Evolutionary conservation across 139 green algal species (phyloP), one percentile per base, ranked within the genome.

Genomic region (Ulvella scutata): DNA sequence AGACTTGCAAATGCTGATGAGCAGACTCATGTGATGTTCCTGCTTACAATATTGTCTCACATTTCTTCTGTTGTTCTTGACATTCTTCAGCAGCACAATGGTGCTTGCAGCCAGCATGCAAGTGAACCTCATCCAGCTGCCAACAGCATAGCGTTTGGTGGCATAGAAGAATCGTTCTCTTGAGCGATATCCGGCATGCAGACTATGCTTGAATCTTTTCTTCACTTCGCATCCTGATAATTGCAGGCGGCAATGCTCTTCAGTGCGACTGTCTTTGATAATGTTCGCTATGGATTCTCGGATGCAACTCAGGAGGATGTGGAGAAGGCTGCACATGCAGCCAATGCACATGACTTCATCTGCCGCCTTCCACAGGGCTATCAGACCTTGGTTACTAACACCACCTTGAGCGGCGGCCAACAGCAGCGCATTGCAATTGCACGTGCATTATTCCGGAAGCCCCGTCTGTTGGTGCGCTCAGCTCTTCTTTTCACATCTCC

Each of bases 341-440:
- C 91, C 38, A 96, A 96, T 72, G 92, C 92, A 0, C 88, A 96
- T 77, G 85, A 90, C 59, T 97, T 97, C 84, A 96, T 96, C 79
- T 75, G 39, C 10, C 38, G 73, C 0, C 77, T 97, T 67, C 91
- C 92, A 13, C 37, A 89, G 10, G 90, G 87, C 28, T 94, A 89
- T 77, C 62, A 84, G 74, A 94, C 89, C 4, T 72, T 88, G 2
- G 88, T 93, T 2, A 88, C 83, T 2, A 83, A 91, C 72, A 72
- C 51, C 31, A 29, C 51, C 82, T 1, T 85, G 84, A 4, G 72
- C 76, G 38, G 23, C 62, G 86, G 86, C 9, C 84, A 91, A 79
- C 82, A 82, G 72, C 84, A 89, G 82, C 82, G 86, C 62, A 83
- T 91, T 36, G 82, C 82, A 4, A 79, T 91, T 28, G 86, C 86